A percentile compares a stretch with the other conserved stretches of the same genome.
Conservation (phyloP, 176 grass and related monocot species). For the Carex pumila region DNA sequence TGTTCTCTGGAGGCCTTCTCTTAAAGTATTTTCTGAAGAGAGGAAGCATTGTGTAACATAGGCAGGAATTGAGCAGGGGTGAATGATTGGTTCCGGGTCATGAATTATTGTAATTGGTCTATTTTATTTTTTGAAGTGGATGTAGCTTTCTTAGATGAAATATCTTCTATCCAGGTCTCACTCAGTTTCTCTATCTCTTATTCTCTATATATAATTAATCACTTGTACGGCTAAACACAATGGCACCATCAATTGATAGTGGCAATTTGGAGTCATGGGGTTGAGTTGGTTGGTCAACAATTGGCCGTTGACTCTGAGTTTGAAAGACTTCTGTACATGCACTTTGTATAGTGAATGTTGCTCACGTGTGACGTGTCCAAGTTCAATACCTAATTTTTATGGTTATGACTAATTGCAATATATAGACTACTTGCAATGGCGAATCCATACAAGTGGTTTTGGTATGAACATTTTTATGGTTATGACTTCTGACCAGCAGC, state of each 20-base stretch:
- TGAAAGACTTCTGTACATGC: not conserved
- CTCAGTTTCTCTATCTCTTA: not conserved
- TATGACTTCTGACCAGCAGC: conserved; percentile 1
- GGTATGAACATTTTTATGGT: not conserved
- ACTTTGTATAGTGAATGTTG: not conserved
- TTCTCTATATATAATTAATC: not conserved
- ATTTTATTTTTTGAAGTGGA: not conserved
- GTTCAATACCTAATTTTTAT: not conserved
- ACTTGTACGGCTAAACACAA: not conserved
- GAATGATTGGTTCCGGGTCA: not conserved
- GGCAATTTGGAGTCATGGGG: not conserved
- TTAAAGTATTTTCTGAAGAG: conserved; percentile 58
- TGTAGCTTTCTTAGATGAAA: conserved; percentile 8
- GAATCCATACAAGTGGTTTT: not conserved
- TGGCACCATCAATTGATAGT: not conserved
- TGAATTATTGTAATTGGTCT: conserved; percentile 8
- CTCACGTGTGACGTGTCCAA: not conserved
- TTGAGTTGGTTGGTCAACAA: conserved; percentile 18
- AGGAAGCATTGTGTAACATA: conserved; percentile 66
- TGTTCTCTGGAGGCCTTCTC: conserved; percentile 10
- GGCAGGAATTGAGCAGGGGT: not conserved
- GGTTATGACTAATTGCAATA: not conserved
- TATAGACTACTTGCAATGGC: not conserved
- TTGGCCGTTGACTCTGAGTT: not conserved
- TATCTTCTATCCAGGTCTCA: conserved; percentile 9